Base-by-base conservation (phyloP, 2,329 filamentous ascomycete species). In the Epichloe brachyelytri region DNA sequence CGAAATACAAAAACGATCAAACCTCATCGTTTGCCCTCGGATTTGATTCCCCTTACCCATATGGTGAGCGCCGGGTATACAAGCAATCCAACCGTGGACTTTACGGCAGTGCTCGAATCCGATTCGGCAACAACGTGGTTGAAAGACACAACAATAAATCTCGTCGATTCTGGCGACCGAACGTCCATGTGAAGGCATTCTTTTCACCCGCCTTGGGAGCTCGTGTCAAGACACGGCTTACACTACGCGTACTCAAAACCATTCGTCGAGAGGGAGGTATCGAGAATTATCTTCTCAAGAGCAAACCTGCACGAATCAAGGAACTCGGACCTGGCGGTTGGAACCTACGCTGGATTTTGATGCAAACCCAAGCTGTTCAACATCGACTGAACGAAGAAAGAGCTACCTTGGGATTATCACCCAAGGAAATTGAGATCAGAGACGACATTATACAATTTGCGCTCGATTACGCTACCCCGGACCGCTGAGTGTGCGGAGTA, bases 291-390 rank as follows among this genome's bases (percentile, higher is more conserved):
- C 74, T 98, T 44, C 74, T 95, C 41, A 89, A 88, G 58, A 78
- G 82, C 65, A 93, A 88, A 70, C 73, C 84, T 15, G 77, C 75
- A 40, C 79, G 93, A 56, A 77, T 97, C 63, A 86, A 83, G 71
- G 88, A 95, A 68, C 74, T 98, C 52, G 93, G 93, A 5, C 82
- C 91, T 49, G 85, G 85, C 57, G 93, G 93, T 6, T 98, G 93
- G 93, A 80, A 83, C 59, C 71, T 98, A 62, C 76, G 93, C 57
- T 96, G 89, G 86, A 79, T 86, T 55, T 74, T 98, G 54, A 88
- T 96, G 83, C 87, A 91, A 71, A 89, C 82, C 4, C 61, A 62
- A 1, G 69, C 71, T 19, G 77, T 94, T 48, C 80, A 82, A 65
- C 76, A 77, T 57, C 73, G 78, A 57, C 86, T 89, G 62, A 76